Evolutionary conservation across 768 basidiomycete genomes (phyloP).

Genomic region (Heimioporus sp.): DNA sequence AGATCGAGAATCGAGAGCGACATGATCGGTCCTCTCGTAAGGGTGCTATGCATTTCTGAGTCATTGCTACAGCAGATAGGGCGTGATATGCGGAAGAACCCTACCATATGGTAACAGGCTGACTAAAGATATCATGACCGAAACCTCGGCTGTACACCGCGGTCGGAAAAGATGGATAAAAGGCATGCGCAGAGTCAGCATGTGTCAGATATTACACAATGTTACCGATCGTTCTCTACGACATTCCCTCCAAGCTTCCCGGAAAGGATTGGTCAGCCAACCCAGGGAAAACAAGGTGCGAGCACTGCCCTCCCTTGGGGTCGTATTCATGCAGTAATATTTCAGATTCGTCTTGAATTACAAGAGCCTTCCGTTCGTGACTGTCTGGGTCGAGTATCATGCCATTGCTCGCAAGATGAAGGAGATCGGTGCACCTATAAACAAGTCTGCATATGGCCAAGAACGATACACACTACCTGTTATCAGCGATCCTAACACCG

Average conservation of each 20-base stretch:
- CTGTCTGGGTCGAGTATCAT: conserved; percentile 34
- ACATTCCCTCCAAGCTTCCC: conserved; percentile 32
- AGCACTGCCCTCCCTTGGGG: background rate
- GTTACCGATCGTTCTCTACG: conserved; percentile 34
- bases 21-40: no score
- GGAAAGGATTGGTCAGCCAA: conserved; percentile 37
- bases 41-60: no score
- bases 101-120: no score
- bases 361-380: conserved; percentile 34
- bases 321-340: background rate
- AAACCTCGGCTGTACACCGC: no score
- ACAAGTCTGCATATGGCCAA: conserved; percentile 13
- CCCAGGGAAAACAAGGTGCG: conserved; percentile 36
- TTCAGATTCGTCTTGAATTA: conserved; percentile 31
- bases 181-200: background rate
- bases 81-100: no score
- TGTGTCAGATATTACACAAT: conserved; percentile 6
- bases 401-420: conserved; percentile 28
- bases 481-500: conserved; percentile 32
- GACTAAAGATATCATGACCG: no score
- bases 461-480: conserved; percentile 34
- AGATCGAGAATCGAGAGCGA: no score
- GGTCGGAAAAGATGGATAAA: background rate
- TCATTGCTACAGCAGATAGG: no score
- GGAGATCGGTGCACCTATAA: conserved; percentile 25